These are phyloP conservation scores for Cicer bijugum DNA, from an alignment of 306 rosid species.

Conservation along the genomic window DNA sequence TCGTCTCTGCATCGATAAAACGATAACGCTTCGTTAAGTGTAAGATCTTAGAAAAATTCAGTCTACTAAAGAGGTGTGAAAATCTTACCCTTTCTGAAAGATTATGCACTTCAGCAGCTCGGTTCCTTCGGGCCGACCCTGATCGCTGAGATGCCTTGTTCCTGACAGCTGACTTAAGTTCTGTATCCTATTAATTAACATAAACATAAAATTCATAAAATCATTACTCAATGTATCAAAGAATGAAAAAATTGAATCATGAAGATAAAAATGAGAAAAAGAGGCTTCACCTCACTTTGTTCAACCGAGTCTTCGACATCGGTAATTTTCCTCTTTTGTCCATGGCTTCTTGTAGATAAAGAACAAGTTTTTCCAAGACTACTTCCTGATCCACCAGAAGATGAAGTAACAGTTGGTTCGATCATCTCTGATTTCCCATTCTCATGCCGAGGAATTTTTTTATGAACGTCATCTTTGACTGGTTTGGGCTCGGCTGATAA, in stretches of 20 bases:
- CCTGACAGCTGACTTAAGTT: constrained; percentile 65
- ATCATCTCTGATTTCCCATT: constrained; percentile 58
- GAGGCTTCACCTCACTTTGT: constrained; percentile 74
- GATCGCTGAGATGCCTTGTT: constrained; percentile 63
- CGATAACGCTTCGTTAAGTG: neutral
- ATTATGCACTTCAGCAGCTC: constrained; percentile 94
- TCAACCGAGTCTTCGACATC: constrained; percentile 76
- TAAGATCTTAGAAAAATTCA: constrained; percentile 1
- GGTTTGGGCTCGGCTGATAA: constrained; percentile 54
- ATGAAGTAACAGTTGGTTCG: constrained; percentile 69
- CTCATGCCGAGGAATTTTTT: constrained; percentile 50
- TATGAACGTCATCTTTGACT: constrained; percentile 45
- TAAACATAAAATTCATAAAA: constrained; percentile 38
- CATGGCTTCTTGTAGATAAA: constrained; percentile 64
- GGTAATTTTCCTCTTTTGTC: constrained; percentile 67
- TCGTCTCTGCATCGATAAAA: constrained; percentile 62
- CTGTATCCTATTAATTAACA: constrained; percentile 61
- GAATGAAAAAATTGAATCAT: constrained; percentile 19
- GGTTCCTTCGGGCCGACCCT: constrained; percentile 68
- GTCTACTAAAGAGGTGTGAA: constrained; percentile 12
- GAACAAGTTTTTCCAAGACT: constrained; percentile 71
- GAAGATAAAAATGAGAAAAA: constrained; percentile 9
- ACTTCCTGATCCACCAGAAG: constrained; percentile 82
- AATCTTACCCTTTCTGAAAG: constrained; percentile 82
- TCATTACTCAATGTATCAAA: constrained; percentile 1